phyloP scores from a whole-genome alignment of 164 flowering plant species.

The Litsea cubeba region DNA sequence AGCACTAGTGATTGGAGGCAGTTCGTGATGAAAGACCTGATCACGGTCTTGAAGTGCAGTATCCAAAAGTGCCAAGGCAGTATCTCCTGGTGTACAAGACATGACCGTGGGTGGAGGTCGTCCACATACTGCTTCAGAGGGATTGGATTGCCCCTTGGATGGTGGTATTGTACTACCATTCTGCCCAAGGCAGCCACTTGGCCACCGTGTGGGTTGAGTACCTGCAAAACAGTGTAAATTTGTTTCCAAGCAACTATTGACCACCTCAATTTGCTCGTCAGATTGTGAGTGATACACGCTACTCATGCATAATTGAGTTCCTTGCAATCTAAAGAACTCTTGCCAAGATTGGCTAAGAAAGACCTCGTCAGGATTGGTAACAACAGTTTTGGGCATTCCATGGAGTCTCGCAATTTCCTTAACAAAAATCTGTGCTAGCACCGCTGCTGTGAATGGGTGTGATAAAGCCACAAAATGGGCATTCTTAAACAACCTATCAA shows the following conservation, averaged over 20 bases:
- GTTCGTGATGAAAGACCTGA: neutral
- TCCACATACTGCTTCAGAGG: no score
- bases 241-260: neutral
- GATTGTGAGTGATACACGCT: neutral
- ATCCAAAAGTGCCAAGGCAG: no score
- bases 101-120: no score
- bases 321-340: neutral
- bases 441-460: neutral
- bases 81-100: no score
- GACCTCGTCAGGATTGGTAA: neutral
- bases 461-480: neutral
- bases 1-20: constrained; percentile 9
- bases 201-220: neutral
- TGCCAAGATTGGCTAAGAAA: neutral
- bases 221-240: neutral
- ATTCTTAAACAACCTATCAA: neutral
- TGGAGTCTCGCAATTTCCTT: neutral
- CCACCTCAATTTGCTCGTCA: neutral
- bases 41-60: no score
- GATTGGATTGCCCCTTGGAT: no score
- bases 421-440: neutral
- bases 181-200: no score
- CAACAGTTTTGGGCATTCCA: neutral
- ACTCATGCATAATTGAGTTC: neutral
- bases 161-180: no score